These are phyloP conservation scores for Fusarium torreyae DNA, from an alignment of 2,329 filamentous ascomycete species.

Conservation along the genomic window DNA sequence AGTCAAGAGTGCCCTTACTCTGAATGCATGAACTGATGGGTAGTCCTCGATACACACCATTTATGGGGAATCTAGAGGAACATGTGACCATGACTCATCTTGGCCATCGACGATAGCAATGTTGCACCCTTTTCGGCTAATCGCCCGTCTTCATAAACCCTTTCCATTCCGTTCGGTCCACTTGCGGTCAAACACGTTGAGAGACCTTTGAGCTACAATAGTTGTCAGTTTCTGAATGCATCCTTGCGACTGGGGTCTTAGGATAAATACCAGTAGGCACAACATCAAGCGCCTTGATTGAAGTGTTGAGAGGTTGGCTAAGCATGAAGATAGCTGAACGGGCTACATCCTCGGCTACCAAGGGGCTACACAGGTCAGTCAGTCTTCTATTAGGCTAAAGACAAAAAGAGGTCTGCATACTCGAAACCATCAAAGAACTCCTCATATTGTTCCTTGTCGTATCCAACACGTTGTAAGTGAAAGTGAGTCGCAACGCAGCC, in stretches of 20 bases:
- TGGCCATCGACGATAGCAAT: too few relatives aligned
- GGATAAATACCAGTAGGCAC: slow-evolving; percentile 19
- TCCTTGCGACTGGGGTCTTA: too few relatives aligned
- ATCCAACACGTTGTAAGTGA: slow-evolving; percentile 27
- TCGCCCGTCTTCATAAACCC: too few relatives aligned
- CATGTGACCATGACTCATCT: too few relatives aligned
- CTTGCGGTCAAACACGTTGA: slow-evolving; percentile 2
- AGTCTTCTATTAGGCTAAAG: neutral
- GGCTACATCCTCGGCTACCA: slow-evolving; percentile 26
- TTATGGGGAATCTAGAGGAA: too few relatives aligned
- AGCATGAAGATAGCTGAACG: slow-evolving; percentile 30
- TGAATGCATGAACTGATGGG: too few relatives aligned
- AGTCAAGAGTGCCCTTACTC: too few relatives aligned
- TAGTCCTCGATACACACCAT: too few relatives aligned
- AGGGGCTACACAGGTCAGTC: slow-evolving; percentile 5
- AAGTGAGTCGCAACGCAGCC: slow-evolving; percentile 33
- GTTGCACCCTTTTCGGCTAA: too few relatives aligned
- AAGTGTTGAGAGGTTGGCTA: slow-evolving; percentile 9
- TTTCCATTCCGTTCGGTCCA: neutral
- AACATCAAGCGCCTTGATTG: slow-evolving; percentile 34
- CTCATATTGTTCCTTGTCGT: slow-evolving; percentile 20
- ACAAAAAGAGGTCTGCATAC: neutral
- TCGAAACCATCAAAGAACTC: slow-evolving; percentile 26
- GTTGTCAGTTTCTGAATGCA: too few relatives aligned
- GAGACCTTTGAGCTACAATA: neutral